Evolutionary conservation across 352 stramenopile species (phyloP).

Genomic region (Pythium coloratum): DNA sequence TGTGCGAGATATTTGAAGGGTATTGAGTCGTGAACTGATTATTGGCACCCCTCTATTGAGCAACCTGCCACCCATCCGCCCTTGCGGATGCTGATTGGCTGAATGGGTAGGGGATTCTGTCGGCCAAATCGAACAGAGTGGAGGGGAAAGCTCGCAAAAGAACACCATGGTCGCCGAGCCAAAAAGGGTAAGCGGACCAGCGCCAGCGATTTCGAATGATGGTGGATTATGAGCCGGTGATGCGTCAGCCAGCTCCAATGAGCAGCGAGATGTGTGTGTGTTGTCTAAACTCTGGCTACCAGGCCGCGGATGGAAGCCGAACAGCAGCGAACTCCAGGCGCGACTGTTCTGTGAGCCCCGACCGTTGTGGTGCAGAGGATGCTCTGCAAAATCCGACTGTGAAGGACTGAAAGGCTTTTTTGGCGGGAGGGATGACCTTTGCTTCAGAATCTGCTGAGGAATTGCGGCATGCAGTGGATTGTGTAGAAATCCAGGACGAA

Average conservation of each 20-base stretch:
- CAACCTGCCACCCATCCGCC: constrained; percentile 5
- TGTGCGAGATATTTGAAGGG: neutral
- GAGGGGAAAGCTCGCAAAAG: constrained; percentile 6
- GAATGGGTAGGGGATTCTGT: constrained; percentile 11
- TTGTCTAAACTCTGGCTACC: neutral
- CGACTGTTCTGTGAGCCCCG: constrained; percentile 4
- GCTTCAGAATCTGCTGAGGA: neutral
- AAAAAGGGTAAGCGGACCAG: neutral
- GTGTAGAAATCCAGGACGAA: constrained; percentile 1
- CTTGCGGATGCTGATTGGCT: neutral
- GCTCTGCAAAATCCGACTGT: neutral
- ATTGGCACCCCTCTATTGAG: neutral
- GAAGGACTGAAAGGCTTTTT: neutral
- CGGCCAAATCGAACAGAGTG: neutral
- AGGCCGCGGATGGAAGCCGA: constrained; percentile 9
- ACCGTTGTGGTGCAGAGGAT: constrained; percentile 1
- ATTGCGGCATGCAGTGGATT: neutral
- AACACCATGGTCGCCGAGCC: constrained; percentile 24
- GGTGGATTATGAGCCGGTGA: constrained; percentile 9
- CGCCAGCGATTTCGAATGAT: neutral
- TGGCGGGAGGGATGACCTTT: neutral
- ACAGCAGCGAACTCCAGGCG: constrained; percentile 6
- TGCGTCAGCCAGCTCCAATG: neutral
- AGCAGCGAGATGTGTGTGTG: constrained; percentile 1
- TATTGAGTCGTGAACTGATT: neutral